phyloP scores from a whole-genome alignment of 768 basidiomycete species.

The Phylloporus scabripes region DNA sequence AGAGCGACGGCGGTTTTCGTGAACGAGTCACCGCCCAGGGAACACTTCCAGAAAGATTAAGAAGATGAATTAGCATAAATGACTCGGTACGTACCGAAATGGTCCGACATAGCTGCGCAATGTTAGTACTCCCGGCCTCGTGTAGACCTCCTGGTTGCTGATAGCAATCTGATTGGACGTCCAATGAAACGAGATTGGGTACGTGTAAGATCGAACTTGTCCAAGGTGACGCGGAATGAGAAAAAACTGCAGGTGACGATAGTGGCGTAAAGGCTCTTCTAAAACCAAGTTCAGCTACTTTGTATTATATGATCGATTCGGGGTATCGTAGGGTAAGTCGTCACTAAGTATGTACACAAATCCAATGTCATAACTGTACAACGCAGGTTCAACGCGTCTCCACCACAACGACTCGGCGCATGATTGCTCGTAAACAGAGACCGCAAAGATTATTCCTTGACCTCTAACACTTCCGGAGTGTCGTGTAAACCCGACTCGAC shows the following conservation, averaged over 20 bases:
- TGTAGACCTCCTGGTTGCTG: constrained; percentile 21
- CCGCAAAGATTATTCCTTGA: constrained; percentile 11
- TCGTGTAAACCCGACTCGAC: constrained; percentile 7
- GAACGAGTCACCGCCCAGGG: background rate
- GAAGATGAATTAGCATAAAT: constrained; percentile 11
- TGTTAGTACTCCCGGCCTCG: constrained; percentile 14
- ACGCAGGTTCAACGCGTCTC: background rate
- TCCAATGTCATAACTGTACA: constrained; percentile 7
- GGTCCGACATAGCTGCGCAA: constrained; percentile 11
- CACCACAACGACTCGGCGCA: too few relatives aligned
- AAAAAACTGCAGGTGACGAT: too few relatives aligned
- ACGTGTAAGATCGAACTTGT: background rate
- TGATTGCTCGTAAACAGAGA: background rate
- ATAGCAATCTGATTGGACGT: constrained; percentile 6
- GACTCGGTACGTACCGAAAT: background rate
- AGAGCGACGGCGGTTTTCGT: background rate
- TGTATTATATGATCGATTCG: constrained; percentile 18
- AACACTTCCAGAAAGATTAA: background rate
- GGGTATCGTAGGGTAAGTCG: constrained; percentile 22
- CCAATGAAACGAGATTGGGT: background rate
- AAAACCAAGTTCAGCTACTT: too few relatives aligned
- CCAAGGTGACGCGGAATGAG: too few relatives aligned
- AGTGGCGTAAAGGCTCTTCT: too few relatives aligned
- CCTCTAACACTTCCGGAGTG: constrained; percentile 15
- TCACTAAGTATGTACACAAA: constrained; percentile 5